Evolutionary conservation across 208 protist species (phyloP), one percentile per base, ranked within the genome.

Genomic region (Wallacemonas sp.): DNA sequence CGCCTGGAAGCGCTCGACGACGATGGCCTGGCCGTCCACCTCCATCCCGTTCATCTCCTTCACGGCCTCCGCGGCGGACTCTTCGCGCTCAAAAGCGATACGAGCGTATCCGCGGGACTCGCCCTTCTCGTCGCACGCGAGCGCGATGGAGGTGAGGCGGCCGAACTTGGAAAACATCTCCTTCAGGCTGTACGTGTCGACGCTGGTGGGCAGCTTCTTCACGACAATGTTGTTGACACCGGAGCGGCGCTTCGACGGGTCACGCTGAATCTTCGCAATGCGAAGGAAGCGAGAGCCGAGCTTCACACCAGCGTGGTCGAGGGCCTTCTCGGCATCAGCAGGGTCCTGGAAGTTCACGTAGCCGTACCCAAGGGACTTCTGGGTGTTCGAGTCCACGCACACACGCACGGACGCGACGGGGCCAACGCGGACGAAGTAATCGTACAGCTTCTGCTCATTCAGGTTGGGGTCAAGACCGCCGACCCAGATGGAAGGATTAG

Each of bases 261-360:
- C 98, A 64, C 98, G 94, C 82, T 99, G 98, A 69, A 94, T 98
- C 95, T 98, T 99, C 90, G 99, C 98, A 80, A 99, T 98, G 76
- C 98, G 96, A 67, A 97, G 96, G 72, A 97, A 92, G 60, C 88
- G 86, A 58, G 72, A 85, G 34, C 94, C 94, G 39, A 99, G 96
- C 68, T 81, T 84, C 2, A 88, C 88, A 84, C 99, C 99, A 56
- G 99, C 85, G 32, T 97, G 98, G 68, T 99, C 98, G 41, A 99
- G 75, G 11, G 98, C 98, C 80, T 98, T 95, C 82, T 99, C 98
- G 38, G 98, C 98, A 87, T 99, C 98, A 27, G 90, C 81, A 54
- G 90, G 80, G 74, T 96, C 97, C 81, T 99, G 96, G 73, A 99
- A 99, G 96, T 99, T 99, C 33, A 99, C 98, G 85, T 99, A 99